These are phyloP conservation scores for Scheffersomyces ergatensis DNA, from an alignment of 805 yeast species.

Conservation along the genomic window DNA sequence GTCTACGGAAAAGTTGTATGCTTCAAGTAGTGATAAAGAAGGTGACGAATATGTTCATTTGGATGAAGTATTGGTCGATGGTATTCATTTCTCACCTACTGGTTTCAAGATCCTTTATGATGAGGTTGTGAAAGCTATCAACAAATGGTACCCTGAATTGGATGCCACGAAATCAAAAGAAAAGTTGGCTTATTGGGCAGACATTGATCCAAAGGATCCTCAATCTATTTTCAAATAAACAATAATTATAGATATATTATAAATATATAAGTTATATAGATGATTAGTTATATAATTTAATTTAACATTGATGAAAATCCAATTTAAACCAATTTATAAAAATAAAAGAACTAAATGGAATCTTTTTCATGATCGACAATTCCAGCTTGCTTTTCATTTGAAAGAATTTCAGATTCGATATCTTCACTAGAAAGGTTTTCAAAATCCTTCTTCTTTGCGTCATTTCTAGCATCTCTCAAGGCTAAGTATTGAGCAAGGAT, in stretches of 20 bases:
- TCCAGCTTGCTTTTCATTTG: neutral
- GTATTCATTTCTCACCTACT: constrained; percentile 57
- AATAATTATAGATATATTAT: too few species aligned
- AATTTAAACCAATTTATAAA: too few species aligned
- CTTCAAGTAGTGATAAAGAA: constrained; percentile 1
- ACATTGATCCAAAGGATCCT: constrained; percentile 14
- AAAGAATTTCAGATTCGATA: neutral
- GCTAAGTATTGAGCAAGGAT: constrained; percentile 21
- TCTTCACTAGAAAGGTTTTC: neutral
- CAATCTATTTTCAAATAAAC: too few species aligned
- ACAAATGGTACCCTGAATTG: constrained; percentile 45
- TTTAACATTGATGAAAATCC: too few species aligned
- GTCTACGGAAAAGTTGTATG: constrained; percentile 37
- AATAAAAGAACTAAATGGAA: neutral
- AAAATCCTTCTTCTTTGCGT: neutral
- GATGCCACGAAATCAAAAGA: constrained; percentile 37
- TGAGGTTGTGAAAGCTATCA: constrained; percentile 40
- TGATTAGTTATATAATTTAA: too few species aligned
- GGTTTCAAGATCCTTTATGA: constrained; percentile 52
- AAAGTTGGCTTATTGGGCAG: constrained; percentile 42
- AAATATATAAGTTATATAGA: too few species aligned
- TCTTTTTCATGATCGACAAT: neutral
- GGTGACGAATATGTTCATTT: constrained; percentile 9
- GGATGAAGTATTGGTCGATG: constrained; percentile 35
- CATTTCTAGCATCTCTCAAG: constrained; percentile 21